These are phyloP conservation scores for Lobulomyces angularis DNA, from an alignment of 192 early-diverging fungal genomes.

Conservation along the genomic window DNA sequence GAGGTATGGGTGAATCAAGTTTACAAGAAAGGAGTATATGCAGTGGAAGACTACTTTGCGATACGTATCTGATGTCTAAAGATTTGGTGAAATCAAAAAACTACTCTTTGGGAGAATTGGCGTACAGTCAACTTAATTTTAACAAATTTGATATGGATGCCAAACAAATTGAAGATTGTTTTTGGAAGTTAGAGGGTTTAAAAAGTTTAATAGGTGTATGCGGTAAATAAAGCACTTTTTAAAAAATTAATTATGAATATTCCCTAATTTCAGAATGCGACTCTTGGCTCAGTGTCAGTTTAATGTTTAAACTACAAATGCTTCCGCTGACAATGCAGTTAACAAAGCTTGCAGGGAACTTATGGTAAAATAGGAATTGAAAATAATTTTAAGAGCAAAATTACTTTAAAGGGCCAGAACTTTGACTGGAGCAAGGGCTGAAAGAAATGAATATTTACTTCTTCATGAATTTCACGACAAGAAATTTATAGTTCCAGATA, in stretches of 20 bases:
- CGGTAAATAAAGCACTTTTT: no score
- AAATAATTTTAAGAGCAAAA: constrained; percentile 1
- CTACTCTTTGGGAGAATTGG: constrained; percentile 69
- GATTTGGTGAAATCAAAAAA: constrained; percentile 76
- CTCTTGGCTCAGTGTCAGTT: constrained; percentile 56
- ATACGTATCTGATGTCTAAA: constrained; percentile 81
- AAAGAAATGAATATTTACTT: constrained; percentile 88
- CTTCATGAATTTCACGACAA: constrained; percentile 89
- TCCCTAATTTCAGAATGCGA: no score
- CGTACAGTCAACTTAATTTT: constrained; percentile 61
- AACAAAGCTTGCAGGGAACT: constrained; percentile 84
- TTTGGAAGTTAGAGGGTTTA: constrained; percentile 42
- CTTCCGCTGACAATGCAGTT: constrained; percentile 85
- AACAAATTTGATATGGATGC: constrained; percentile 73
- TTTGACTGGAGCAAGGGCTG: constrained; percentile 76
- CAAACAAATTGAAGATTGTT: constrained; percentile 62
- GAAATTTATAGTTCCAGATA: constrained; percentile 91
- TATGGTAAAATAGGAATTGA: constrained; percentile 51
- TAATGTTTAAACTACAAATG: constrained; percentile 84
- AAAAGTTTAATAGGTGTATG: constrained; percentile 65
- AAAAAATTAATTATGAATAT: no score
- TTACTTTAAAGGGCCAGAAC: constrained; percentile 50
- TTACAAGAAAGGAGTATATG: constrained; percentile 63
- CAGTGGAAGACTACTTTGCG: constrained; percentile 79
- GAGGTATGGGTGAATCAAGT: constrained; percentile 67